Evolutionary conservation across 495 filamentous ascomycete genomes (phyloP), one percentile per base, ranked within the genome.

Genomic region (Tuber umbilicatum): DNA sequence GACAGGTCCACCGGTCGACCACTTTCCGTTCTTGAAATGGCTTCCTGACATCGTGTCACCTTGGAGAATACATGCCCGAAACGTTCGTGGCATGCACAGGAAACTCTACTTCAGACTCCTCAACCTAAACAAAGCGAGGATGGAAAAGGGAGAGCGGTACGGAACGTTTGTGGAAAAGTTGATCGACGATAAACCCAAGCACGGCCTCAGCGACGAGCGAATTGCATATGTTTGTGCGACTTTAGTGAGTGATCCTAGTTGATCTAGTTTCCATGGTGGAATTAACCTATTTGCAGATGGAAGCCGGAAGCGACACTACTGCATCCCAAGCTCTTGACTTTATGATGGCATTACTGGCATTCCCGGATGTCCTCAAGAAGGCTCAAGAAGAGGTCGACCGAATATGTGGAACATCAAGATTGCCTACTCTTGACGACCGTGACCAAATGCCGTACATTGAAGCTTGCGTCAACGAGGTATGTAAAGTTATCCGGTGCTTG

Each of bases 361-460:
- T 80, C 69, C 78, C 81, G 19, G 16, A 72, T 50, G 74, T 70
- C 12, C 80, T 82, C 55, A 69, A 50, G 38, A 70, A 75, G 39
- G 69, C 82, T 2, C 82, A 83, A 72, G 78, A 77, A 39, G 82
- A 83, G 42, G 70, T 83, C 35, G 82, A 83, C 73, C 67, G 60
- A 21, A 70, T 83, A 23, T 80, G 77, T 68, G 78, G 73, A 37
- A 73, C 42, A 70, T 81, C 40, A 76, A 82, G 74, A 69, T 75
- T 73, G 27, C 75, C 75, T n/a, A 71, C 50, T 5, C 42, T 70
- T 40, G 27, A 71, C 37, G 72, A 74, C 37, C 23, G 72, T n/a
- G 71, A 70, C 16, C 19, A 77, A 27, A 67, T 81, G 42, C 79
- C 74, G 31, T 74, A 35, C 38, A 67, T 71, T 14, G 39, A n/a